A percentile compares a stretch with the other conserved stretches of the same genome.
phyloP scores from a whole-genome alignment of 345 rosid genomes.

The Angophora floribunda region DNA sequence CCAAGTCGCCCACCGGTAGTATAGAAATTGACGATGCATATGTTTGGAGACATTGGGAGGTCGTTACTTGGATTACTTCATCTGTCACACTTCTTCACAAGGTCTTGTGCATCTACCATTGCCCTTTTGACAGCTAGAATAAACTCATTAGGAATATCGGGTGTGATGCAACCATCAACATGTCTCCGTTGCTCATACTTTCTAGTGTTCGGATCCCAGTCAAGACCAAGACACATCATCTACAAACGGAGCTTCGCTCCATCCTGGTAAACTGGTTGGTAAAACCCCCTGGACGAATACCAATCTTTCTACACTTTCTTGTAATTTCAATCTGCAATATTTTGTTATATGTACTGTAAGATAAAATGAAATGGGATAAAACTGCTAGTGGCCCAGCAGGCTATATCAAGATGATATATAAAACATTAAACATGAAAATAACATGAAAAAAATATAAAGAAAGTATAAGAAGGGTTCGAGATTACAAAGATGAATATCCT shows the following conservation, averaged over 20 bases:
- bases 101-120: conserved; percentile 18
- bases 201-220: conserved; percentile 42
- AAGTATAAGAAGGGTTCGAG: neutral
- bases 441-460: neutral
- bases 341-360: neutral
- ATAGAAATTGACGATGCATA: conserved; percentile 57
- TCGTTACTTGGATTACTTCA: conserved; percentile 9
- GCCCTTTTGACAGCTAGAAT: conserved; percentile 26
- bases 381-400: neutral
- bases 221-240: conserved; percentile 59
- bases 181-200: conserved; percentile 12
- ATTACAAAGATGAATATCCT: neutral
- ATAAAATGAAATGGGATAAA: neutral
- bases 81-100: conserved; percentile 2
- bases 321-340: conserved; percentile 34
- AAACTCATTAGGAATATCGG: conserved; percentile 30
- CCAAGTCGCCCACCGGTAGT: conserved; percentile 40
- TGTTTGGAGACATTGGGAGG: conserved; percentile 55
- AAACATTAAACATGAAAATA: neutral
- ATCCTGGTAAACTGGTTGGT: conserved; percentile 35
- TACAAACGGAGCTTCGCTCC: conserved; percentile 41
- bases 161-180: conserved; percentile 19
- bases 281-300: conserved; percentile 41
- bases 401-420: neutral
- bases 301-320: conserved; percentile 32